These are phyloP conservation scores for Amanita subjunquillea DNA, from an alignment of 768 basidiomycete species.

Conservation along the genomic window DNA sequence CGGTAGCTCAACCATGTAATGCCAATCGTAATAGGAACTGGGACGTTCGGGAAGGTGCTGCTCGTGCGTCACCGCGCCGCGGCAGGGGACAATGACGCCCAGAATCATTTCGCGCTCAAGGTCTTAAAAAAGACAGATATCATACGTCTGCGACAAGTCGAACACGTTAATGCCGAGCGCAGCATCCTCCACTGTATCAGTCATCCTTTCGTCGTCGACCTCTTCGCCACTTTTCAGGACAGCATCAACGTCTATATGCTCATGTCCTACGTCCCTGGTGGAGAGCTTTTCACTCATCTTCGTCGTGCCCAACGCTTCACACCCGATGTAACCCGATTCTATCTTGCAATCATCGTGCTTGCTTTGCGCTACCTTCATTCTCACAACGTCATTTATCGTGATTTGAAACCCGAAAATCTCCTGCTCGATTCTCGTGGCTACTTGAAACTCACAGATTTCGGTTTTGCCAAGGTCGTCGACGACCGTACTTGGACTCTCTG, in stretches of 20 bases:
- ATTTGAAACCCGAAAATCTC: conserved; percentile 98
- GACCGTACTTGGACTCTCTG: conserved; percentile 98
- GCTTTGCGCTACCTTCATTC: conserved; percentile 92
- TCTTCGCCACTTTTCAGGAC: conserved; percentile 94
- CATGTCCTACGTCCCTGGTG: conserved; percentile 92
- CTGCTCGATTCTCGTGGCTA: conserved; percentile 90
- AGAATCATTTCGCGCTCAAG: conserved; percentile 79
- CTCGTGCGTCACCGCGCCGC: conserved; percentile 69
- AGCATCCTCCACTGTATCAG: conserved; percentile 85
- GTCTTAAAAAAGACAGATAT: conserved; percentile 81
- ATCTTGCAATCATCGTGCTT: conserved; percentile 91
- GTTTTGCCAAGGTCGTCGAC: conserved; percentile 95
- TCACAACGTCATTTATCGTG: conserved; percentile 96
- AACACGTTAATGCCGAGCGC: conserved; percentile 96
- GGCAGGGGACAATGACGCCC: conserved; percentile 33
- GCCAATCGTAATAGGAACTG: conserved; percentile 56
- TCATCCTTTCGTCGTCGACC: conserved; percentile 94
- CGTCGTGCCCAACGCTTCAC: conserved; percentile 92
- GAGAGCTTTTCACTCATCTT: conserved; percentile 94
- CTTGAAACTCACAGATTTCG: conserved; percentile 93
- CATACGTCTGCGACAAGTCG: conserved; percentile 86
- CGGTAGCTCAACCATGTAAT: neutral
- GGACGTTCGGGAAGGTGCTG: conserved; percentile 91
- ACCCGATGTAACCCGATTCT: conserved; percentile 96
- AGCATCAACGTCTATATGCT: conserved; percentile 97